Evolutionary conservation across 805 yeast genomes (phyloP), one percentile per base, ranked within the genome.

Genomic region (Candida nitratophila): DNA sequence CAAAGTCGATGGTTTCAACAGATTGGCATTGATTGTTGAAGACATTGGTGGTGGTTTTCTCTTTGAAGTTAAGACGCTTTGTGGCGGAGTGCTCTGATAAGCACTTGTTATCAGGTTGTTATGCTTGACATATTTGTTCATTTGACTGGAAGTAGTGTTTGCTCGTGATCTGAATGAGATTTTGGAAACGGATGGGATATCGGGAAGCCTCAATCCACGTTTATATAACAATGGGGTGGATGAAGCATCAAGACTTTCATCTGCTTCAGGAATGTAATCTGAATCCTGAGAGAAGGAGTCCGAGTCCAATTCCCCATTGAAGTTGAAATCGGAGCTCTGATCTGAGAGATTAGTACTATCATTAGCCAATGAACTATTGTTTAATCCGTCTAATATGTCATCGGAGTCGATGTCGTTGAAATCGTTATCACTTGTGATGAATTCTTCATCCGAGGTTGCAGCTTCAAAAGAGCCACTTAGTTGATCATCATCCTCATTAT

Each of bases 261-360:
- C 41, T 15, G 12, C 35, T 14, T 36, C 59, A 0, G 48, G 52
- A 8, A 50, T 20, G 29, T 51, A 46, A 40, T 56, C 58, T 4
- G 61, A 59, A 35, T 60, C 60, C 20, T 53, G 49, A 4, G 57
- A 40, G 30, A 50, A 57, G 38, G 58, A 59, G 37, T 59, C 66
- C 0, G 61, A 58, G 30, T 59, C 65, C 20, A 59, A 50, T 24
- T 47, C 52, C 30, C 45, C 46, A 4, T 40, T 46, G 36, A 40
- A 50, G 4, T 43, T 46, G 34, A 39, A 42, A 8, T 39, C 41
- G 3, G 36, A 39, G 35, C 41, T 39, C 17, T 39, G 35, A 29
- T 39, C 41, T 3, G 40, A 37, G 2, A 14, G 22, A 20, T 10
- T 9, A 34, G 7, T 15, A 6, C 7, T 4, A 12, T 19, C 7